Evolutionary conservation across 805 yeast species (phyloP).

Genomic region (Spathaspora girioi): DNA sequence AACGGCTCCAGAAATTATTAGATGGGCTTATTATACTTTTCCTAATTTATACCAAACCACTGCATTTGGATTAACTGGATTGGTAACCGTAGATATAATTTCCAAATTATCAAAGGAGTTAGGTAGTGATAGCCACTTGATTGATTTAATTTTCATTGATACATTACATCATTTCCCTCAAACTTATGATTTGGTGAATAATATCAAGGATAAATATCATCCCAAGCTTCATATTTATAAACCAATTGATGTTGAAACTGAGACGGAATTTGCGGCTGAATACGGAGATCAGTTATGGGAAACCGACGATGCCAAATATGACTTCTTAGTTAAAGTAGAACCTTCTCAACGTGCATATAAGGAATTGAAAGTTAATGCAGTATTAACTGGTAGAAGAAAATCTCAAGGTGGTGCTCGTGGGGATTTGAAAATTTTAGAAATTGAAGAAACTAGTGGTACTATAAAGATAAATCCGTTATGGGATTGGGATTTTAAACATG

Average conservation of each 20-base stretch:
- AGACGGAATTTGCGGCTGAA: conserved; percentile 56
- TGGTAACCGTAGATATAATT: conserved; percentile 82
- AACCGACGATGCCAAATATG: conserved; percentile 73
- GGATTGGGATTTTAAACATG: conserved; percentile 75
- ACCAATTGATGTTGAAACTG: conserved; percentile 58
- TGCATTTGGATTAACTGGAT: conserved; percentile 91
- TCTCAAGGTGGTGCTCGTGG: conserved; percentile 87
- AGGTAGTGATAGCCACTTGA: conserved; percentile 25
- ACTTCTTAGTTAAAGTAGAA: conserved; percentile 86
- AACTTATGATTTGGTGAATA: conserved; percentile 69
- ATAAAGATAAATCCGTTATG: conserved; percentile 88
- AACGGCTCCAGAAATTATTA: conserved; percentile 67
- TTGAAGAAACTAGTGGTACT: conserved; percentile 65
- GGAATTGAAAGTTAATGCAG: conserved; percentile 72
- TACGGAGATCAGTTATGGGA: conserved; percentile 86
- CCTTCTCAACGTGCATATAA: conserved; percentile 84
- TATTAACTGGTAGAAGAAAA: conserved; percentile 85
- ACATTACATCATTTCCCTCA: conserved; percentile 95
- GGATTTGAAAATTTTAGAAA: conserved; percentile 67
- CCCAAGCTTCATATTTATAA: conserved; percentile 60
- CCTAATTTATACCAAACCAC: conserved; percentile 87
- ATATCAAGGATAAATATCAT: conserved; percentile 51
- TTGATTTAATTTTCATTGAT: conserved; percentile 82
- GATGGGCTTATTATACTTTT: conserved; percentile 82
- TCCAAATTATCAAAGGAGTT: conserved; percentile 39